Evolutionary conservation across 352 stramenopile genomes (phyloP), one percentile per base, ranked within the genome.

Genomic region (Globisporangium ultimum): DNA sequence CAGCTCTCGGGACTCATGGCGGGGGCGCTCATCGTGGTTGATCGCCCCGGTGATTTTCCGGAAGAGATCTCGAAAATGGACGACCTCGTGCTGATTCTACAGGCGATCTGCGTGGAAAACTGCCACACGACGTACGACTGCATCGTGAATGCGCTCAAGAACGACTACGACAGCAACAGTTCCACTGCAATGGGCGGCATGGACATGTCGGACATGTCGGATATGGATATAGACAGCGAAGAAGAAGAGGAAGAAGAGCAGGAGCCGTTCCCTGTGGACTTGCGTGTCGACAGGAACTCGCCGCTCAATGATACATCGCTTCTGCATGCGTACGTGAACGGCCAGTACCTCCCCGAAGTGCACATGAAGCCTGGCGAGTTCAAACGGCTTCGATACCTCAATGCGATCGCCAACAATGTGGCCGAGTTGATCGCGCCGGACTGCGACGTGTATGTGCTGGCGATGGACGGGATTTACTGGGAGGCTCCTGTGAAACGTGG

Each of bases 341-440:
- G 79, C 7, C 78, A 88, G 55, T 91, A 89, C 57, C 59, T 88
- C 24, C 84, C 84, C 2, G 70, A 70, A 20, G 15, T 93, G 20
- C 64, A 85, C 54, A 67, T 91, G 53, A 63, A 64, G 10, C 63
- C 73, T 0, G 67, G 70, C 0, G 76, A 86, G 58, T 74, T 86
- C 69, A 90, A 87, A 63, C 84, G 84, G 8, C 49, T 91, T 28
- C 73, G 84, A 10, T 82, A 80, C 55, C 60, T 93, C 38, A 93
- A 93, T 55, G 80, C 84, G 20, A 88, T 93, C 53, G 76, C 84
- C n/a, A 93, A 93, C 58, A 91, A 88, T 66, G 76, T 91, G 10
- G 76, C 71, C 7, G 84, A 93, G 63, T 58, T 93, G 13, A 68
- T 89, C 28, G 71, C 70, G 17, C 81, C 73, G 14, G 68, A 59